Base-by-base conservation (phyloP, 2,329 filamentous ascomycete genomes). In the Colletotrichum sp. region DNA sequence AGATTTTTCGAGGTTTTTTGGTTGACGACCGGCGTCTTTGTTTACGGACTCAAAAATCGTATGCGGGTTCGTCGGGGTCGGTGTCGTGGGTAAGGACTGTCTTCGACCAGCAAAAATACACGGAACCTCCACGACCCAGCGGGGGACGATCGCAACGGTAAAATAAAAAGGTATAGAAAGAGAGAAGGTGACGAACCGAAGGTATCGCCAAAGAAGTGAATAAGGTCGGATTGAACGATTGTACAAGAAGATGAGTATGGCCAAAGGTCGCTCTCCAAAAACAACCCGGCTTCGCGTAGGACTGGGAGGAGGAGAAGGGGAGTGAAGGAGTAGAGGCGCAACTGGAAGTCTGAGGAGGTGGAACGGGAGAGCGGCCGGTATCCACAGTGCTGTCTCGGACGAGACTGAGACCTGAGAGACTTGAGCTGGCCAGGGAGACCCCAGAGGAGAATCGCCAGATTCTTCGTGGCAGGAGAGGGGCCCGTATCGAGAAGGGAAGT, bases 21-120 rank as follows among this genome's bases (percentile, higher is more conserved):
- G 38, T 28, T 74, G 85, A 86, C 85, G 85, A 75, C 84, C 85
- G 81, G 85, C 85, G 85, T 86, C 85, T 76, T 48, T 67, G 18
- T 55, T 58, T 24, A 34, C 30, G 58, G 18, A 57, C 34, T 36
- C 12, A 18, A 52, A 30, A 69, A 13, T 68, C 38, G 65, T 30
- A 36, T 60, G 63, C 60, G 43, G 30, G 55, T 57, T 67, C 73
- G 73, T 60, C 60, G 66, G 21, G 38, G 15, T 66, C 36, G 64
- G 69, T 67, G 60, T 63, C 66, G 70, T 36, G 70, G 70, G 75
- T 77, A 77, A 76, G 66, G 76, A 77, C 73, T 72, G 76, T 69
- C 58, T 76, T 75, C 75, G 68, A 75, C 75, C 73, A 77, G 75
- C 73, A 76, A 72, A 68, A 73, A 68, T 21, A 69, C 55, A 74